phyloP scores from a whole-genome alignment of 129 eudicot genomes.

The Oenanthe sinensis region DNA sequence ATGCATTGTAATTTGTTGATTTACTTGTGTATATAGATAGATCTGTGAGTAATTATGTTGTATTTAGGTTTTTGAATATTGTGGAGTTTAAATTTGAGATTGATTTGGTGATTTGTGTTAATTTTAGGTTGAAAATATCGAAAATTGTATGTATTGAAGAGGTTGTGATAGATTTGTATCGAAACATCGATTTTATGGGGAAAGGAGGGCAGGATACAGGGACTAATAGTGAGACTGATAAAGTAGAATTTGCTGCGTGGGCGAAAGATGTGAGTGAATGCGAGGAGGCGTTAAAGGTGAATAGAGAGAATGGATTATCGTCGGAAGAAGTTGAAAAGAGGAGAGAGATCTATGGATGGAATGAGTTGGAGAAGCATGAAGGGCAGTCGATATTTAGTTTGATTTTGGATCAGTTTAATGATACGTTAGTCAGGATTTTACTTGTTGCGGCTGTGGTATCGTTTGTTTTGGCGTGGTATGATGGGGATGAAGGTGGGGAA shows the following conservation, averaged over 20 bases:
- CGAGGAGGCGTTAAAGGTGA: conserved; percentile 52
- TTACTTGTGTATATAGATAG: not conserved
- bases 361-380: conserved; percentile 80
- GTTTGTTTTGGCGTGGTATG: conserved; percentile 73
- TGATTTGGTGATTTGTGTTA: not conserved
- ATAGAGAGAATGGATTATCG: conserved; percentile 45
- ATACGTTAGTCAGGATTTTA: conserved; percentile 74
- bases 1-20: not conserved
- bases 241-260: conserved; percentile 51
- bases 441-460: conserved; percentile 76
- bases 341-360: conserved; percentile 45
- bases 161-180: not conserved
- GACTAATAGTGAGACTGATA: conserved; percentile 14
- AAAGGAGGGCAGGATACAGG: conserved; percentile 49
- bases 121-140: not conserved
- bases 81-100: not conserved
- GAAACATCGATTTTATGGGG: conserved; percentile 36
- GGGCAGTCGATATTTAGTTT: conserved; percentile 53
- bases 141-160: not conserved
- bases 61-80: conserved; percentile 1
- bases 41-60: conserved; percentile 1
- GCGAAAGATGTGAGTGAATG: conserved; percentile 62
- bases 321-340: conserved; percentile 48
- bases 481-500: conserved; percentile 78
- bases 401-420: conserved; percentile 81